A percentile compares a stretch with the other conserved stretches of the same genome.
Conservation (phyloP, 805 yeast genomes). For the Wickerhamiella sergipiensis region DNA sequence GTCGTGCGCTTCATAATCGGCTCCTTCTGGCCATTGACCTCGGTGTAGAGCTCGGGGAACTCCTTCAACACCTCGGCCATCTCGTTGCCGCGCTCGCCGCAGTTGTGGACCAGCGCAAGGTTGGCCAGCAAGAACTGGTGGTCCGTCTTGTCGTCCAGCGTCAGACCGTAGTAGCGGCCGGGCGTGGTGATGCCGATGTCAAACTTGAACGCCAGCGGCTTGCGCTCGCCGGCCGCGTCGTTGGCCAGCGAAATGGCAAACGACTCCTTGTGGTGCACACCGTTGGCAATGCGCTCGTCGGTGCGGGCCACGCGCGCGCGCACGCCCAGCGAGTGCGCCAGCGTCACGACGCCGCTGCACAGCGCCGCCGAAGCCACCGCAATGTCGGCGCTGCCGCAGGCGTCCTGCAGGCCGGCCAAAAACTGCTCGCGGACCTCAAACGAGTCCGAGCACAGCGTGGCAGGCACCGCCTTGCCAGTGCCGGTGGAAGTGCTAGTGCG, state of each 20-base stretch:
- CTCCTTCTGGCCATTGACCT: conserved; percentile 83
- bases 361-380: conserved; percentile 24
- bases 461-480: too few species aligned
- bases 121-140: conserved; percentile 31
- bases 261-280: conserved; percentile 8
- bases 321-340: conserved; percentile 35
- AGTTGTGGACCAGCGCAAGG: conserved; percentile 21
- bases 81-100: conserved; percentile 97
- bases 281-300: conserved; percentile 16
- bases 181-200: conserved; percentile 18
- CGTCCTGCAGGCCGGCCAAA: conserved; percentile 33
- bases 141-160: conserved; percentile 29
- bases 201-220: conserved; percentile 23
- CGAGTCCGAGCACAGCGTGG: conserved; percentile 18
- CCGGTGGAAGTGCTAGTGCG: too few species aligned
- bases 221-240: neutral
- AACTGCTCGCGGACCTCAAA: conserved; percentile 32
- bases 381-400: conserved; percentile 27
- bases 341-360: conserved; percentile 26
- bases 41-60: conserved; percentile 94
- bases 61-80: conserved; percentile 99
- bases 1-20: conserved; percentile 99
- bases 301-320: conserved; percentile 23
- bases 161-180: conserved; percentile 32
- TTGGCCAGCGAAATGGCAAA: neutral